phyloP scores from a whole-genome alignment of 805 yeast species.

The Candida rishiriensis region DNA sequence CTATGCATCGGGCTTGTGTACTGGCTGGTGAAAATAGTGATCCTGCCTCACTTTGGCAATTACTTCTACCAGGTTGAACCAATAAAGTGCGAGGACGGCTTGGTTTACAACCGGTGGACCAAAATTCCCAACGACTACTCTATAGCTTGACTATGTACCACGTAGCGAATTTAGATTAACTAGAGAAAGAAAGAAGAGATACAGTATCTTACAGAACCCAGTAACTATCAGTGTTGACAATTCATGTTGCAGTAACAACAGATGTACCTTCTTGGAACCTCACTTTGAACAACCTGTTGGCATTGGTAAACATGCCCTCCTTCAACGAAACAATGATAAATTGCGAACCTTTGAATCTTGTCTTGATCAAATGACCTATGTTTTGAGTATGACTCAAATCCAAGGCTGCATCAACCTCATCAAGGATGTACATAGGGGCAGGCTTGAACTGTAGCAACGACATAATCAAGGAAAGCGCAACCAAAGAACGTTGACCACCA shows the following conservation, averaged over 20 bases:
- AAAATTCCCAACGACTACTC: conserved; percentile 2
- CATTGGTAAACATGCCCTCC: conserved; percentile 98
- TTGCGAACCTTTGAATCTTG: conserved; percentile 92
- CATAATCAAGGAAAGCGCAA: conserved; percentile 87
- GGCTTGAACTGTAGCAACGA: conserved; percentile 93
- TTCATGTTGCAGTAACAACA: conserved; percentile 67
- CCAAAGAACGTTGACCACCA: conserved; percentile 95
- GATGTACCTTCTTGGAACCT: conserved; percentile 97
- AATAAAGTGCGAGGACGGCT: conserved; percentile 18
- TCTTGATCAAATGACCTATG: conserved; percentile 93
- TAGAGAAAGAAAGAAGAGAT: too few relatives aligned
- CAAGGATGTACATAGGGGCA: conserved; percentile 96
- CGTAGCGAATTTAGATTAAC: neutral
- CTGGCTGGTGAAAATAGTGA: conserved; percentile 16
- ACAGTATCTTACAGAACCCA: too few relatives aligned
- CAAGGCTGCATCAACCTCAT: conserved; percentile 97
- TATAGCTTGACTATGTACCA: neutral
- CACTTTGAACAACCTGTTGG: conserved; percentile 89
- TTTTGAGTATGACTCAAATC: conserved; percentile 97
- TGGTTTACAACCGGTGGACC: conserved; percentile 19
- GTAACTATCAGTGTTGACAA: neutral
- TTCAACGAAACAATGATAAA: conserved; percentile 94
- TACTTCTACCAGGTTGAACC: conserved; percentile 8
- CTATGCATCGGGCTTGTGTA: conserved; percentile 17
- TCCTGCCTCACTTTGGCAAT: conserved; percentile 14